Conservation (phyloP, 148 eudicot genomes). For the Polygonum maritimum region DNA sequence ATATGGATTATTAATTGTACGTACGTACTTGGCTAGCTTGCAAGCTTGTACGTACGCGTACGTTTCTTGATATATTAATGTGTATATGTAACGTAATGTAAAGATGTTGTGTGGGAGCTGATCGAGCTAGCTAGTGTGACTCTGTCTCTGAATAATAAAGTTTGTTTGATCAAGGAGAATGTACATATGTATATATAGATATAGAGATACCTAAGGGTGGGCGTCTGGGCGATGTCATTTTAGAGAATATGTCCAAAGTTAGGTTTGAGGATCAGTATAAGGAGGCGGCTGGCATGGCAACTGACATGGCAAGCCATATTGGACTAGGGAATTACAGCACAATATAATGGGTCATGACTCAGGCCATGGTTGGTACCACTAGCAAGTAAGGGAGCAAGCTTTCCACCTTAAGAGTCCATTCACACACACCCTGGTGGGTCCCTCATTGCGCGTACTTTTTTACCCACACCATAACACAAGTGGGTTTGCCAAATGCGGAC, state of each 20-base stretch:
- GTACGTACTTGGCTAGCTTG: neutral
- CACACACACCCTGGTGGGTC: neutral
- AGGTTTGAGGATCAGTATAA: neutral
- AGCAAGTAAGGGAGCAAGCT: too few species aligned
- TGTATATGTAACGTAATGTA: too few species aligned
- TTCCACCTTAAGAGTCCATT: neutral
- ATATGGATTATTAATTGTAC: too few species aligned
- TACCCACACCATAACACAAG: neutral
- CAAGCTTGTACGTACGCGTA: neutral
- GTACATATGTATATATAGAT: neutral
- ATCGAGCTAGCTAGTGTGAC: too few species aligned
- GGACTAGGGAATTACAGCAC: too few species aligned
- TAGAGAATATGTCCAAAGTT: neutral
- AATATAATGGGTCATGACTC: neutral
- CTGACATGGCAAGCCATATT: constrained; percentile 6
- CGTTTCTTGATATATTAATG: too few species aligned
- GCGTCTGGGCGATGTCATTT: neutral
- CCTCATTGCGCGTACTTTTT: neutral
- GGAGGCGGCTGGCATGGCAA: too few species aligned
- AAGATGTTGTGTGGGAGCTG: too few species aligned
- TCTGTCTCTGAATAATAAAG: neutral
- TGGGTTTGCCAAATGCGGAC: too few species aligned
- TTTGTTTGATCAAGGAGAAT: neutral
- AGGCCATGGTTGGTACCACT: neutral
- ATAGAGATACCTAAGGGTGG: too few species aligned